Evolutionary conservation across 306 rosid species (phyloP).

Genomic region (Vigna angularis): DNA sequence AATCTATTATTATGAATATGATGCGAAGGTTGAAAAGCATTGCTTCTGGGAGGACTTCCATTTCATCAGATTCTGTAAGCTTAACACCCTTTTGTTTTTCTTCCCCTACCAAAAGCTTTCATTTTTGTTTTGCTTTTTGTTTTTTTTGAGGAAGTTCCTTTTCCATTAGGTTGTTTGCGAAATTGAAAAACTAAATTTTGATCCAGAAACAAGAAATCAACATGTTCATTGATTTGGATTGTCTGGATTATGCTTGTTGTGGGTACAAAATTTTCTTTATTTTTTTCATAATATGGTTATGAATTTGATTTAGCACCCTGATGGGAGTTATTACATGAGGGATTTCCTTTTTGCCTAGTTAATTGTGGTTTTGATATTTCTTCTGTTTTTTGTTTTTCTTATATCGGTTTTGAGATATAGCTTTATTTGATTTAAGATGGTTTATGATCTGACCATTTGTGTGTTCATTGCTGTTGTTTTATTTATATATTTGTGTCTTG

Average conservation of each 20-base stretch:
- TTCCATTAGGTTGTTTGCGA: neutral
- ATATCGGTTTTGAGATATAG: conserved; percentile 25
- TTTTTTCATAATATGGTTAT: neutral
- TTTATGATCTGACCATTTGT: conserved; percentile 23
- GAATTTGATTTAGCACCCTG: neutral
- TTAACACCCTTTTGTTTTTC: neutral
- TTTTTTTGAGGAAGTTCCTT: neutral
- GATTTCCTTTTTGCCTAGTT: neutral
- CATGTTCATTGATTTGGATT: conserved; percentile 19
- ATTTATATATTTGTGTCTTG: conserved; percentile 3
- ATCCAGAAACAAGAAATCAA: neutral
- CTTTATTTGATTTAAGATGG: neutral
- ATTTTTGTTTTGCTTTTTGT: neutral
- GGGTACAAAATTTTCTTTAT: neutral
- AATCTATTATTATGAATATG: conserved; percentile 56
- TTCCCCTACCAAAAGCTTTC: neutral
- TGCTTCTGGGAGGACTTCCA: conserved; percentile 91
- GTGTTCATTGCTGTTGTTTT: conserved; percentile 1
- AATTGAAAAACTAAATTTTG: neutral
- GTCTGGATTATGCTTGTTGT: neutral
- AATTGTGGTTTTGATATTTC: conserved; percentile 7
- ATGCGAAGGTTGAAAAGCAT: conserved; percentile 98
- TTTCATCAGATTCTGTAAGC: conserved; percentile 95
- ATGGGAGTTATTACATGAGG: conserved; percentile 10
- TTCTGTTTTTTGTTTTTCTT: neutral